These are phyloP conservation scores for Aspergillus ostianus DNA, from an alignment of 495 filamentous ascomycete species.

Conservation along the genomic window DNA sequence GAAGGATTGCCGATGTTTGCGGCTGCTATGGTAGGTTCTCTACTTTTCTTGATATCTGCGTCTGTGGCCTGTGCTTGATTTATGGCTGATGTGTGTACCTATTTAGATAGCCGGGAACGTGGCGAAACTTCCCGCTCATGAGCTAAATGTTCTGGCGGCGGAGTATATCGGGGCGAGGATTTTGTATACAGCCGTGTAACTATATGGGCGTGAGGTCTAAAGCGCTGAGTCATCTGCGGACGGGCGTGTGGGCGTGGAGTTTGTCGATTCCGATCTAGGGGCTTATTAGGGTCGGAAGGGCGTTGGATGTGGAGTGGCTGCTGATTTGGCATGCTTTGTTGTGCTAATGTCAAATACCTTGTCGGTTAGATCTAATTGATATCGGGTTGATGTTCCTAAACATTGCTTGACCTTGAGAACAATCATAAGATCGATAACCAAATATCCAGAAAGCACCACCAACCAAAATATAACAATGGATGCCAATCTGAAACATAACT, in stretches of 20 bases:
- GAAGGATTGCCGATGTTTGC: slow-evolving; percentile 30
- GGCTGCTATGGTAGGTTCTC: slow-evolving; percentile 23
- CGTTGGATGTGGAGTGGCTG: slow-evolving; percentile 4
- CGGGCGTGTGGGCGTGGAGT: slow-evolving; percentile 29
- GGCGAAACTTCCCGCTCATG: slow-evolving; percentile 24
- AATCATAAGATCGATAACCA: too few species aligned
- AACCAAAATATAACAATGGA: too few species aligned
- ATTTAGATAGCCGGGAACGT: slow-evolving; percentile 26
- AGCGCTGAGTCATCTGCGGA: slow-evolving; percentile 24
- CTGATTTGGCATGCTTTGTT: too few species aligned
- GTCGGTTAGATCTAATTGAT: too few species aligned
- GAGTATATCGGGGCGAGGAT: slow-evolving; percentile 25
- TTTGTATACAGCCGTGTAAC: slow-evolving; percentile 26
- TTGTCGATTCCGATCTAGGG: slow-evolving; percentile 27
- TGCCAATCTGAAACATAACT: slow-evolving; percentile 40
- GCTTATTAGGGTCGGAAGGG: slow-evolving; percentile 21
- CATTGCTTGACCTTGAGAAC: too few species aligned
- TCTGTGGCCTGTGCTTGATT: background rate
- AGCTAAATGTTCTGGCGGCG: slow-evolving; percentile 23
- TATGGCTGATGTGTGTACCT: background rate
- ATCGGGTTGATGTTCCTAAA: too few species aligned
- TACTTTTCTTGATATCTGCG: background rate
- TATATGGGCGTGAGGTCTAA: slow-evolving; percentile 27
- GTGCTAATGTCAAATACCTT: too few species aligned
- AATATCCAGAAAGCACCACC: too few species aligned